phyloP scores from a whole-genome alignment of 1,284 basidiomycete species.

The Xerocomus amazonicus region DNA sequence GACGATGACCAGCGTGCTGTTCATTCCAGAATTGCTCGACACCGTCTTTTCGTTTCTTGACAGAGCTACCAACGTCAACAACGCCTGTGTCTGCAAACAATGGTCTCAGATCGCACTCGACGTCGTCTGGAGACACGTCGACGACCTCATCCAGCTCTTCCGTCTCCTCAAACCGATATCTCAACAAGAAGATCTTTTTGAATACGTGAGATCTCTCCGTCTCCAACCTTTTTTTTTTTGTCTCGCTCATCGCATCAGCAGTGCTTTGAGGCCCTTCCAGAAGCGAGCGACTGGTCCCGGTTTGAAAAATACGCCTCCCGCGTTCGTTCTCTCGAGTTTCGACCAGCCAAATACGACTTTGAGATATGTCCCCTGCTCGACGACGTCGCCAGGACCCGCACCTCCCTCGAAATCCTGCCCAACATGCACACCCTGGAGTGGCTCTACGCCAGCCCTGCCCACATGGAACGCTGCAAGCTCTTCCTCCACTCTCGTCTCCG shows the following conservation, averaged over 20 bases:
- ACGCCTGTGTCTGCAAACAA: conserved; percentile 46
- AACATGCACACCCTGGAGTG: conserved; percentile 49
- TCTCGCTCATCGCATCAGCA: conserved; percentile 16
- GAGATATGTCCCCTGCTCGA: conserved; percentile 39
- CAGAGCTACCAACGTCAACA: conserved; percentile 35
- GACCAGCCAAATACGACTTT: conserved; percentile 1
- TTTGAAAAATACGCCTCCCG: conserved; percentile 54
- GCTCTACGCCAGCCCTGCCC: conserved; percentile 23
- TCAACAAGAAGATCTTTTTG: background rate
- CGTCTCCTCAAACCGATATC: conserved; percentile 42
- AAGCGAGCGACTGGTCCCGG: conserved; percentile 52
- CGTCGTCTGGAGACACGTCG: conserved; percentile 48
- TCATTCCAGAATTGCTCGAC: conserved; percentile 52
- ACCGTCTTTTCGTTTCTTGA: conserved; percentile 46
- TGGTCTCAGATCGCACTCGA: conserved; percentile 54
- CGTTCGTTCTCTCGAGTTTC: conserved; percentile 42
- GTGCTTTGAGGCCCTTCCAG: conserved; percentile 43
- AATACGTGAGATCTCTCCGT: conserved; percentile 23
- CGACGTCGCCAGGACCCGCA: conserved; percentile 53
- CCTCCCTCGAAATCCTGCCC: conserved; percentile 50
- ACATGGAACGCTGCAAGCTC: conserved; percentile 36
- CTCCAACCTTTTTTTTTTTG: background rate
- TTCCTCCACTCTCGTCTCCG: conserved; percentile 44
- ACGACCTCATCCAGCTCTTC: conserved; percentile 44
- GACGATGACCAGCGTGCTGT: conserved; percentile 11